A percentile compares a stretch with the other conserved stretches of the same genome.
Conservation (phyloP, 768 basidiomycete genomes). For the Tricholoma terreum region DNA sequence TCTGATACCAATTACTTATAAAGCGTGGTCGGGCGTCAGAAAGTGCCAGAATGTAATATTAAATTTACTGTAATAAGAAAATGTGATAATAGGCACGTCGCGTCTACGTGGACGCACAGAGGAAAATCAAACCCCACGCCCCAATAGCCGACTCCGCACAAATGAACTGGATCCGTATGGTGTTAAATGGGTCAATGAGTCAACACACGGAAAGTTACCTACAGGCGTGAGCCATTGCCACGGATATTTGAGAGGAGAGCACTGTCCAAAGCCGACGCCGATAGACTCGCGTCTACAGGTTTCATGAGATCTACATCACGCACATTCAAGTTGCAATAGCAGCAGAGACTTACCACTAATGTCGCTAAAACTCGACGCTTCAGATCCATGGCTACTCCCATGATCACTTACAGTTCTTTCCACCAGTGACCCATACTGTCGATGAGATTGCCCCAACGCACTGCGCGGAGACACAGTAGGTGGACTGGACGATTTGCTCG, state of each 20-base stretch:
- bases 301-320: background rate
- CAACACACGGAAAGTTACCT: slow-evolving; percentile 29
- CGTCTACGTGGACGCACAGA: background rate
- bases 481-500: slow-evolving; percentile 60
- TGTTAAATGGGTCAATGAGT: background rate
- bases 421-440: slow-evolving; percentile 43
- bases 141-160: slow-evolving; percentile 32
- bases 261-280: slow-evolving; percentile 77
- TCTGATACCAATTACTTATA: background rate
- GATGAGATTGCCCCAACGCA: slow-evolving; percentile 48
- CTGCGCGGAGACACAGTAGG: slow-evolving; percentile 55
- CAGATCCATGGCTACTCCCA: slow-evolving; percentile 64
- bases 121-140: slow-evolving; percentile 20
- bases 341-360: slow-evolving; percentile 60
- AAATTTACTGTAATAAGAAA: slow-evolving; percentile 11
- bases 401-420: slow-evolving; percentile 48
- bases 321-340: background rate
- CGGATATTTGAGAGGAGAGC: slow-evolving; percentile 75
- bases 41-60: slow-evolving; percentile 15
- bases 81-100: slow-evolving; percentile 10
- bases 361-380: slow-evolving; percentile 83
- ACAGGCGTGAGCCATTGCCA: slow-evolving; percentile 67
- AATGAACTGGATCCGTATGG: slow-evolving; percentile 29
- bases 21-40: slow-evolving; percentile 4
- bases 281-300: slow-evolving; percentile 63